Evolutionary conservation across 2,329 filamentous ascomycete genomes (phyloP).

Genomic region (Anthostomella pinea): DNA sequence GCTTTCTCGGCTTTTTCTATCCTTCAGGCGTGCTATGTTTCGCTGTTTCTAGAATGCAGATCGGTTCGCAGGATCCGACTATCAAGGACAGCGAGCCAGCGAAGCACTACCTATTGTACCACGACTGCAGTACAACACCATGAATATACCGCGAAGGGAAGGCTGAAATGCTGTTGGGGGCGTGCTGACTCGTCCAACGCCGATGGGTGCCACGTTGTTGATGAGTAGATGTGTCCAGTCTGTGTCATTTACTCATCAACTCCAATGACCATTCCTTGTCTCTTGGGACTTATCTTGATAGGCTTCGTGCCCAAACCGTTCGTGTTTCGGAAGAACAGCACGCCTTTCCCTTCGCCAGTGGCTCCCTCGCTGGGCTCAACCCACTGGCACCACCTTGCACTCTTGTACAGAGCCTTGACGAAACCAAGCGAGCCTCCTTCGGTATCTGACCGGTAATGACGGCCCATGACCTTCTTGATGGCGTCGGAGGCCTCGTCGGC

Average conservation of each 20-base stretch:
- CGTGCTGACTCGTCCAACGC: neutral
- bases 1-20: no score
- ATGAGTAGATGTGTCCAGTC: no score
- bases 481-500: slow-evolving; percentile 92
- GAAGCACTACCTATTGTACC: no score
- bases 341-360: slow-evolving; percentile 74
- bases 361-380: slow-evolving; percentile 88
- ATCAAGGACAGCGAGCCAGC: no score
- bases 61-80: no score
- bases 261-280: slow-evolving; percentile 10
- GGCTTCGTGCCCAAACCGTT: slow-evolving; percentile 74
- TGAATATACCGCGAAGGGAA: no score
- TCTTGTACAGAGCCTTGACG: slow-evolving; percentile 76
- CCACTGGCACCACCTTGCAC: slow-evolving; percentile 89
- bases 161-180: neutral
- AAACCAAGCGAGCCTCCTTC: slow-evolving; percentile 78
- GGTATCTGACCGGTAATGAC: slow-evolving; percentile 85
- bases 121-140: no score
- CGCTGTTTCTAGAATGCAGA: no score
- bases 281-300: slow-evolving; percentile 24
- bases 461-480: slow-evolving; percentile 92
- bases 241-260: no score
- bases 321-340: slow-evolving; percentile 92
- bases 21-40: no score
- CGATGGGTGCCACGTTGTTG: no score